Percentiles rank a stretch among this genome's conserved stretches.
Conservation (phyloP, 768 basidiomycete genomes). For the Brasilioporus rufonigricans region DNA sequence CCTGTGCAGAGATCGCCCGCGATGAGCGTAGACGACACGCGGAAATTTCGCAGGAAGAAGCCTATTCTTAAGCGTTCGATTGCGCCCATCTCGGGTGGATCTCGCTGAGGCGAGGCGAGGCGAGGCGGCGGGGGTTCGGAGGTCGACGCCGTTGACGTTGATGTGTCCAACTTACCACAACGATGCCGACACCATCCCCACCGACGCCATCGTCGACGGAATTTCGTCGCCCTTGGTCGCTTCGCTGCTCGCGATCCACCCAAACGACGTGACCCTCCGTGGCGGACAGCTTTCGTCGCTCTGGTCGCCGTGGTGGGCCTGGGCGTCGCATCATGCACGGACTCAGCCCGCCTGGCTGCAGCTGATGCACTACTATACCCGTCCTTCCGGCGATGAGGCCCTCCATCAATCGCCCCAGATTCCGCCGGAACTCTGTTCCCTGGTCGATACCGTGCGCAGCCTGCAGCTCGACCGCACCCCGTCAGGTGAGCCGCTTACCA, state of each 20-base stretch:
- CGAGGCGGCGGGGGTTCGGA: no score
- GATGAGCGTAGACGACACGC: conserved; percentile 4
- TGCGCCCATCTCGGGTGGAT: neutral
- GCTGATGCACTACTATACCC: conserved; percentile 23
- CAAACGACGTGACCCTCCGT: conserved; percentile 40
- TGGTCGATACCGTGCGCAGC: conserved; percentile 24
- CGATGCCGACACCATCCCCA: conserved; percentile 4
- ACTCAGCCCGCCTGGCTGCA: conserved; percentile 20
- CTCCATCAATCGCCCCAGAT: conserved; percentile 11
- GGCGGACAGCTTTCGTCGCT: conserved; percentile 19
- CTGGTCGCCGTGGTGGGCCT: conserved; percentile 39
- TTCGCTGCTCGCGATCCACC: conserved; percentile 44
- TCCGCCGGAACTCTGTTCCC: conserved; percentile 18
- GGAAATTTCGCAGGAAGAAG: neutral
- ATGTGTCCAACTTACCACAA: neutral
- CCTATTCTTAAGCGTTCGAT: neutral
- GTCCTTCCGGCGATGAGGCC: conserved; percentile 7
- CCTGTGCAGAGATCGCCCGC: neutral
- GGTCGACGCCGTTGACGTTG: no score
- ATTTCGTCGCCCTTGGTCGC: conserved; percentile 24
- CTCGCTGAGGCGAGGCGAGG: neutral
- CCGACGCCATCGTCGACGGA: conserved; percentile 14
- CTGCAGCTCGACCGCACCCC: conserved; percentile 28
- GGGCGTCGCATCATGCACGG: conserved; percentile 21
- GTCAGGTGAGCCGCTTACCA: conserved; percentile 9